A percentile compares a stretch with the other conserved stretches of the same genome.
These are phyloP conservation scores for Patellifolia procumbens DNA, from an alignment of 179 eudicot genomes.

Conservation along the genomic window DNA sequence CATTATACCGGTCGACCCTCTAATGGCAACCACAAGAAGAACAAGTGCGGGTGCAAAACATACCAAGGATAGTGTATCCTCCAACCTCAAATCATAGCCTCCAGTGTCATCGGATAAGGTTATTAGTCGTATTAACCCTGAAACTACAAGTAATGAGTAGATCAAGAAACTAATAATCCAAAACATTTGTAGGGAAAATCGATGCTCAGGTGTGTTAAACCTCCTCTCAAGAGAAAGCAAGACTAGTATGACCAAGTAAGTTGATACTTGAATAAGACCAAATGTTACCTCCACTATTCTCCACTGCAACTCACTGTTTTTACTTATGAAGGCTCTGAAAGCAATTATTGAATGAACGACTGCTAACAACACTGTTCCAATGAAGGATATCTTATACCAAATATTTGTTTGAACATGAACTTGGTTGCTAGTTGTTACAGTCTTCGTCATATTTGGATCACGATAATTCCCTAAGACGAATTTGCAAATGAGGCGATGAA, in stretches of 20 bases:
- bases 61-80: conserved; percentile 47
- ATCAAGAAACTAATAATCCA: conserved; percentile 54
- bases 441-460: conserved; percentile 30
- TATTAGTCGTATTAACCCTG: conserved; percentile 45
- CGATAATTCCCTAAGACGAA: conserved; percentile 28
- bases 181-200: conserved; percentile 49
- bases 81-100: conserved; percentile 37
- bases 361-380: conserved; percentile 38
- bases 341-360: conserved; percentile 38
- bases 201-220: conserved; percentile 55
- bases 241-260: conserved; percentile 44
- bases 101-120: conserved; percentile 19
- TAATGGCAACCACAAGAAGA: conserved; percentile 47
- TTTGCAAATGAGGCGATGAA: conserved; percentile 47
- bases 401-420: conserved; percentile 30
- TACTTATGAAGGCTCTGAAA: conserved; percentile 36
- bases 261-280: conserved; percentile 63
- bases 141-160: conserved; percentile 44
- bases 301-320: conserved; percentile 37
- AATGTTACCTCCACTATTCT: conserved; percentile 52
- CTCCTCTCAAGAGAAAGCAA: conserved; percentile 57
- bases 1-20: conserved; percentile 62
- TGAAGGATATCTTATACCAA: conserved; percentile 56
- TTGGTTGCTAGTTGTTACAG: conserved; percentile 21
- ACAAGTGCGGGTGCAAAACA: conserved; percentile 43